Conservation (phyloP, 768 basidiomycete genomes). For the Infundibulicybe gibba region DNA sequence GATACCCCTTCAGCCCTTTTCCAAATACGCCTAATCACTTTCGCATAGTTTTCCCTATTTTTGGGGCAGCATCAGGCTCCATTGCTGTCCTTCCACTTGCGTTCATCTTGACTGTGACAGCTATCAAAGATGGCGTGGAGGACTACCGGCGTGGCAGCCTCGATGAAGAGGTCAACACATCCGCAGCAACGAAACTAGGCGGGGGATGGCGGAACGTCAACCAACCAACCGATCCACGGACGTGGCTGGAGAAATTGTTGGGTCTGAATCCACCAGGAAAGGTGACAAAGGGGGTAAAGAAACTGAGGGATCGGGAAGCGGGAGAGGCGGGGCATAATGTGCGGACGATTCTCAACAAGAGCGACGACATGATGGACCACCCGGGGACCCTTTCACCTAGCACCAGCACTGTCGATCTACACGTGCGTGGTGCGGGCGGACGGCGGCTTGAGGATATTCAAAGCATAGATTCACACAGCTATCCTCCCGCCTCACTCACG, state of each 20-base stretch:
- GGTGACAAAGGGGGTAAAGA: slow-evolving; percentile 81
- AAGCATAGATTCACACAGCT: slow-evolving; percentile 62
- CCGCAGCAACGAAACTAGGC: slow-evolving; percentile 84
- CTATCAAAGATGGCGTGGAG: slow-evolving; percentile 93
- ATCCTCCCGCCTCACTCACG: slow-evolving; percentile 45
- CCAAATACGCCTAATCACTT: slow-evolving; percentile 2
- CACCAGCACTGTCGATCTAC: slow-evolving; percentile 39
- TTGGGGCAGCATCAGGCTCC: slow-evolving; percentile 82
- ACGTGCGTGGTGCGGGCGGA: slow-evolving; percentile 39
- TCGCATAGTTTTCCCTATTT: slow-evolving; percentile 78
- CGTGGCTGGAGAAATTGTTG: slow-evolving; percentile 73
- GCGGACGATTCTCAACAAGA: slow-evolving; percentile 58
- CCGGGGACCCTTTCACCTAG: slow-evolving; percentile 32
- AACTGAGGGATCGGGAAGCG: slow-evolving; percentile 79
- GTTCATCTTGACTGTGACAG: slow-evolving; percentile 86
- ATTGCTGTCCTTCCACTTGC: slow-evolving; percentile 82
- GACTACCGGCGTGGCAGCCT: slow-evolving; percentile 87
- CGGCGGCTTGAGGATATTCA: slow-evolving; percentile 64
- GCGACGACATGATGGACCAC: slow-evolving; percentile 28
- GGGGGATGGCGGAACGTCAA: slow-evolving; percentile 88
- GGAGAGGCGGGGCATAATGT: slow-evolving; percentile 53
- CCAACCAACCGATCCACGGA: slow-evolving; percentile 70
- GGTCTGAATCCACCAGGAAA: slow-evolving; percentile 68
- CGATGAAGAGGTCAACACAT: slow-evolving; percentile 95
- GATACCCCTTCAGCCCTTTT: slow-evolving; percentile 11